phyloP scores from a whole-genome alignment of 73 alveolate species.

The Paramecium sexaurelia region DNA sequence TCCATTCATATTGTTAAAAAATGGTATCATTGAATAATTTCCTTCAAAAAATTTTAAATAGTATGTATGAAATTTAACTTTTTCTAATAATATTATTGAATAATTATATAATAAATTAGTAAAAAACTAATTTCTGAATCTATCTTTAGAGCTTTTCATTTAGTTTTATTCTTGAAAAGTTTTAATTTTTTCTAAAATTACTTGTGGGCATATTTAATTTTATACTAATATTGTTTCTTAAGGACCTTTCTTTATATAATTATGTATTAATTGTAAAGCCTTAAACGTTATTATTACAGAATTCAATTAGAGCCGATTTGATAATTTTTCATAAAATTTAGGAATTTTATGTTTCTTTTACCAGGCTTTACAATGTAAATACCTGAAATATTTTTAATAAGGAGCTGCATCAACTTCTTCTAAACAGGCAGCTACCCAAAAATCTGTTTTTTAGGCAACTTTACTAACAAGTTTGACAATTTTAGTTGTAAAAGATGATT shows the following conservation, averaged over 20 bases:
- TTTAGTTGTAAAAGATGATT: neutral
- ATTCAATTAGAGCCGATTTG: neutral
- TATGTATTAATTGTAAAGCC: conserved; percentile 48
- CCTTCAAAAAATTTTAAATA: conserved; percentile 51
- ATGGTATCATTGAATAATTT: conserved; percentile 54
- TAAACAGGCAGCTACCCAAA: conserved; percentile 44
- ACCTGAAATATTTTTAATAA: conserved; percentile 28
- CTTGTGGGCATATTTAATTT: neutral
- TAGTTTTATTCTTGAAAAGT: neutral
- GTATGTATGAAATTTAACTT: conserved; percentile 4
- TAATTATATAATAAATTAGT: conserved; percentile 25
- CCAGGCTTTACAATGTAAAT: conserved; percentile 58
- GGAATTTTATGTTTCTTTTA: conserved; percentile 55
- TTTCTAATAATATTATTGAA: conserved; percentile 10
- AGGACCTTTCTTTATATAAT: conserved; percentile 58
- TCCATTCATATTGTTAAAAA: conserved; percentile 52
- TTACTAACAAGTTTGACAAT: neutral
- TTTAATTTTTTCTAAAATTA: neutral
- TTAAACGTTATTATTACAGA: conserved; percentile 52
- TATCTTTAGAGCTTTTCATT: conserved; percentile 38
- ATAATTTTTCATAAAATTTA: conserved; percentile 48
- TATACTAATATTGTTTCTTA: neutral
- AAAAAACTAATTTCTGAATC: neutral
- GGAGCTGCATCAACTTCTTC: conserved; percentile 63
- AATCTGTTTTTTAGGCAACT: conserved; percentile 10